Base-by-base conservation (phyloP, 164 flowering plant species). In the Vitis cinerea region DNA sequence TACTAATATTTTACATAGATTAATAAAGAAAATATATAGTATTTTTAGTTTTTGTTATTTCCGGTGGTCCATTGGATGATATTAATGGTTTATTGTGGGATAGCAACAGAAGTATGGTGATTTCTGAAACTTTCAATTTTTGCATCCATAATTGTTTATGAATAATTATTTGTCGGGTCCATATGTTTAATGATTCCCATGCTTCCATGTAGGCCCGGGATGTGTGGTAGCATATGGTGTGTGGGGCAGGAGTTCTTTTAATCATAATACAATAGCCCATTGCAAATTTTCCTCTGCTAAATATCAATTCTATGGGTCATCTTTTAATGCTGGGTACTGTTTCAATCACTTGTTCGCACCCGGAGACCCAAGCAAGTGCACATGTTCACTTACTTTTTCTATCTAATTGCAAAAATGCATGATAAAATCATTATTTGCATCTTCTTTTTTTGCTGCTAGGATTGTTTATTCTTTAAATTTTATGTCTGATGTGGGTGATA, bases 171-270 rank as follows among this genome's bases (percentile, higher is more conserved):
- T n/a, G 12, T 23, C 52, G 75, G 77, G 69, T 71, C 81, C 77
- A 63, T 54, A 27, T 19, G 59, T 51, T 80, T 69, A 70, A 67
- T 64, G 72, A 47, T 63, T 71, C 62, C 63, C 66, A 63, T 71
- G 49, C 78, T 69, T 68, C 49, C 9, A 9, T 0, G 64, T 49
- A 53, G 74, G 76, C 54, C 72, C 72, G 1, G 58, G 44, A 44
- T 76, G 14, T 72, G 69, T 68, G 71, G 66, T 67, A 75, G 74
- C 74, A 76, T 69, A 70, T 71, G 71, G 37, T 31, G 44, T 37
- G 65, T 76, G 71, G 69, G 75, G 68, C 9, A 59, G 44, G 50
- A 14, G 4, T 59, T 37, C 59, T 61, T 67, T 70, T 61, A 48
- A 53, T 53, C 48, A 8, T 23, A 64, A 50, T n/a, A 37, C 50